A percentile compares a stretch with the other conserved stretches of the same genome.
Evolutionary conservation across 2,329 filamentous ascomycete genomes (phyloP).

Genomic region (Microcera coccophila): DNA sequence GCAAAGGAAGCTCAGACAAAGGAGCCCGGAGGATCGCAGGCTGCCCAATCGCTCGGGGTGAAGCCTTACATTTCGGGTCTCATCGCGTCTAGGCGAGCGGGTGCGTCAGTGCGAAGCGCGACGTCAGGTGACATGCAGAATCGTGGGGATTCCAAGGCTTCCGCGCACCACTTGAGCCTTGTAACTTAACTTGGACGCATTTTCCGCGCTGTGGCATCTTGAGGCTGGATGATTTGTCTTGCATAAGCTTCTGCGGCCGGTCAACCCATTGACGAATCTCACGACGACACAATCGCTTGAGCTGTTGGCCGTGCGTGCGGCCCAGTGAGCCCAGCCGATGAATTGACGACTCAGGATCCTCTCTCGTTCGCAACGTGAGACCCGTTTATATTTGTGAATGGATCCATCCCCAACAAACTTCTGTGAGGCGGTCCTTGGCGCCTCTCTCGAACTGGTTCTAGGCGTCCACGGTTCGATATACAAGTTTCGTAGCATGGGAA

Average conservation of each 20-base stretch:
- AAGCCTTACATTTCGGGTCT: neutral
- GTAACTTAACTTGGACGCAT: neutral
- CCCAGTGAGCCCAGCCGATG: too few relatives aligned
- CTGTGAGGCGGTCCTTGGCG: too few relatives aligned
- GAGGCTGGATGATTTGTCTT: neutral
- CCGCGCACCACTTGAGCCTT: neutral
- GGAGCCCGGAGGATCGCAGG: neutral
- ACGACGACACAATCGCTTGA: slow-evolving; percentile 1
- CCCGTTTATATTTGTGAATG: too few relatives aligned
- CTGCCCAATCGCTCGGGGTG: neutral
- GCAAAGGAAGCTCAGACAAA: neutral
- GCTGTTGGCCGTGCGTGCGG: neutral
- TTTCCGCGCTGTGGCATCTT: neutral
- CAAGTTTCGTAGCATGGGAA: too few relatives aligned
- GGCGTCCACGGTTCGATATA: too few relatives aligned
- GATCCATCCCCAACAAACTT: too few relatives aligned
- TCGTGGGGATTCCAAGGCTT: slow-evolving; percentile 2
- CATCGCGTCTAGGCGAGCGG: neutral
- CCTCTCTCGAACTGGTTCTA: too few relatives aligned
- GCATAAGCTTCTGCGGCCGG: slow-evolving; percentile 1
- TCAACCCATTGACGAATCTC: slow-evolving; percentile 4
- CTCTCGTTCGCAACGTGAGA: too few relatives aligned
- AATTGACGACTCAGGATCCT: too few relatives aligned
- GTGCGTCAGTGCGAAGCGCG: slow-evolving; percentile 16
- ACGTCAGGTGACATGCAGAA: slow-evolving; percentile 25